Evolutionary conservation across 1,284 basidiomycete genomes (phyloP).

Genomic region (Leucoagaricus sp.): DNA sequence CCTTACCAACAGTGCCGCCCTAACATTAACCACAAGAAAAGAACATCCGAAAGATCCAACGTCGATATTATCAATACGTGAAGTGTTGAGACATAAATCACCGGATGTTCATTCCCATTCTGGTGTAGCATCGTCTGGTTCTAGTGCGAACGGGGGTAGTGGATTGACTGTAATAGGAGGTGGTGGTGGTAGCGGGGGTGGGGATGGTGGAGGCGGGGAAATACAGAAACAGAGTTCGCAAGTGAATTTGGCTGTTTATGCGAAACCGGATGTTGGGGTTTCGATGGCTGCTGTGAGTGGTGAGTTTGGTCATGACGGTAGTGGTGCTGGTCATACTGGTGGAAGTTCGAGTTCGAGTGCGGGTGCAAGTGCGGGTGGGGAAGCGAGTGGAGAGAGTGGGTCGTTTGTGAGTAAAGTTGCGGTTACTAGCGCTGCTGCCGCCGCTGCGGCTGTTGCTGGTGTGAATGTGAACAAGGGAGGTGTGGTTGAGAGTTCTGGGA

Average conservation of each 20-base stretch:
- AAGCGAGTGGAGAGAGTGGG: too few relatives aligned
- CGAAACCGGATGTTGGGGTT: constrained; percentile 61
- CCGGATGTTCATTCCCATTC: neutral
- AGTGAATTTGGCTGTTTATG: constrained; percentile 31
- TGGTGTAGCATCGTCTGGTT: neutral
- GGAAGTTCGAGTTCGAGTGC: neutral
- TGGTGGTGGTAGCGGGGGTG: neutral
- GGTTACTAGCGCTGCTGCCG: neutral
- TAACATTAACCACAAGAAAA: too few relatives aligned
- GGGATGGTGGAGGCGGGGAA: neutral
- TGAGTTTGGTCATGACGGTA: constrained; percentile 19
- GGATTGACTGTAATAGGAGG: too few relatives aligned
- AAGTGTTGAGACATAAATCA: constrained; percentile 56
- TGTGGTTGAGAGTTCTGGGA: constrained; percentile 27
- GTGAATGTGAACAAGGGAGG: neutral
- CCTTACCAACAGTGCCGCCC: too few relatives aligned
- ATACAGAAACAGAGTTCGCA: neutral
- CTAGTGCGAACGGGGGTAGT: too few relatives aligned
- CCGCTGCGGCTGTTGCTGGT: constrained; percentile 8
- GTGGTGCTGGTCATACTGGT: constrained; percentile 28
- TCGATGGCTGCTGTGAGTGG: constrained; percentile 54
- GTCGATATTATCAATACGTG: constrained; percentile 56
- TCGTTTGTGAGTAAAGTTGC: too few relatives aligned
- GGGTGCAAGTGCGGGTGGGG: neutral
- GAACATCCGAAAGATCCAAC: constrained; percentile 62